phyloP scores from a whole-genome alignment of 1,284 basidiomycete genomes.

The Paramarasmius palmivorus region DNA sequence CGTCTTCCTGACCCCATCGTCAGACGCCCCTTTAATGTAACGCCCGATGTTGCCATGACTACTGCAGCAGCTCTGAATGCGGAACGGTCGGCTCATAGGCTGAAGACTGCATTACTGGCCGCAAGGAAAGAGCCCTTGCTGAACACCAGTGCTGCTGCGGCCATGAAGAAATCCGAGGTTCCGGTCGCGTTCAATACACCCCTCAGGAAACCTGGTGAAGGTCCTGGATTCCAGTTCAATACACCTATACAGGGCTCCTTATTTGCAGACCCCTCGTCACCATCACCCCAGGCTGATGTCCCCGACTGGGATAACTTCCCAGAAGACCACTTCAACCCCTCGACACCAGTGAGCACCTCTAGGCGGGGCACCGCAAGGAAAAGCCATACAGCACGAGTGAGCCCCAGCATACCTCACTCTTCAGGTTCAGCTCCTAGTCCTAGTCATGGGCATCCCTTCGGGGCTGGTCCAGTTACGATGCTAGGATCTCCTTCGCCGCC shows the following conservation, averaged over 20 bases:
- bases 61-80: slow-evolving; percentile 79
- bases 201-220: slow-evolving; percentile 19
- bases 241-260: slow-evolving; percentile 26
- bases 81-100: slow-evolving; percentile 66
- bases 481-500: slow-evolving; percentile 7
- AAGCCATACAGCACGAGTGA: slow-evolving; percentile 38
- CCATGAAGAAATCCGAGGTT: slow-evolving; percentile 1
- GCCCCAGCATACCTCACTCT: slow-evolving; percentile 34
- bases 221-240: slow-evolving; percentile 23
- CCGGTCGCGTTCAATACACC: slow-evolving; percentile 44
- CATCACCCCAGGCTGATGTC: slow-evolving; percentile 9
- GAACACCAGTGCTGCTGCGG: slow-evolving; percentile 49
- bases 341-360: slow-evolving; percentile 31
- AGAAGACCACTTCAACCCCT: slow-evolving; percentile 34
- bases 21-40: slow-evolving; percentile 45
- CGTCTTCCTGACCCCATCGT: slow-evolving; percentile 38
- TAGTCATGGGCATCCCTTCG: slow-evolving; percentile 5
- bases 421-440: slow-evolving; percentile 28
- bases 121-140: slow-evolving; percentile 64
- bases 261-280: slow-evolving; percentile 21
- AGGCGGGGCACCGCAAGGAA: slow-evolving; percentile 28
- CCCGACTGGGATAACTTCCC: slow-evolving; percentile 29
- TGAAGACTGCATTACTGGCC: slow-evolving; percentile 68
- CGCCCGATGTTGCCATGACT: slow-evolving; percentile 64
- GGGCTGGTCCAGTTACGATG: neutral